phyloP scores from a whole-genome alignment of 2,329 filamentous ascomycete genomes.

The Amylocarpus encephaloides region DNA sequence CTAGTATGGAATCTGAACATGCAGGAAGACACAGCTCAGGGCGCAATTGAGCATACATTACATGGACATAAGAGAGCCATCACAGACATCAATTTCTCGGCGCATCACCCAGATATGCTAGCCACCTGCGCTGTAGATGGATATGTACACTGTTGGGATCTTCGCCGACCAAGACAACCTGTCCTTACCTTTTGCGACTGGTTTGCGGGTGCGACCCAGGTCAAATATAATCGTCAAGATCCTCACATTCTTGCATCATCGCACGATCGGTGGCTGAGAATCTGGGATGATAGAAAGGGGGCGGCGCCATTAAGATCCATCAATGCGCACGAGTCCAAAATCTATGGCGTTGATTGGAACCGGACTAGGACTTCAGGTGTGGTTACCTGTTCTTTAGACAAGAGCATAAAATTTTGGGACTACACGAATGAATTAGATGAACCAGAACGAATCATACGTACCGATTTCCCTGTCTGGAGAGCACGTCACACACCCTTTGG shows the following conservation, averaged over 20 bases:
- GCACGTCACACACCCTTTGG: constrained; percentile 89
- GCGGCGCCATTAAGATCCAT: constrained; percentile 76
- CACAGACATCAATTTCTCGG: constrained; percentile 94
- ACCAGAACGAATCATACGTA: constrained; percentile 71
- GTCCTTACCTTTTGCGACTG: constrained; percentile 83
- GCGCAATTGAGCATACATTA: constrained; percentile 77
- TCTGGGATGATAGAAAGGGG: constrained; percentile 83
- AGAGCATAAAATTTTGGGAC: constrained; percentile 92
- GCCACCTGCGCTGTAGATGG: constrained; percentile 91
- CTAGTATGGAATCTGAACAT: constrained; percentile 88
- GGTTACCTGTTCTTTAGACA: constrained; percentile 84
- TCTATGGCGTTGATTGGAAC: constrained; percentile 95
- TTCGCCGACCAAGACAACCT: constrained; percentile 66
- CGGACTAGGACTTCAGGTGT: constrained; percentile 65
- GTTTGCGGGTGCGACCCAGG: constrained; percentile 88
- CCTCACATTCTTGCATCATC: constrained; percentile 84
- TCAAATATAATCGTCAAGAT: constrained; percentile 89
- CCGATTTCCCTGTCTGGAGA: constrained; percentile 83
- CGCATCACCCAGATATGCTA: constrained; percentile 81
- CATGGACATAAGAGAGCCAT: constrained; percentile 84
- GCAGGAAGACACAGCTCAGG: constrained; percentile 56
- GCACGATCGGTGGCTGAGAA: constrained; percentile 78
- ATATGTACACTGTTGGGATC: constrained; percentile 88
- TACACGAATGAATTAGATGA: constrained; percentile 56
- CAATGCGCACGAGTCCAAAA: constrained; percentile 83